phyloP scores from a whole-genome alignment of 495 filamentous ascomycete species.

The Penicillium dipodomyicola region DNA sequence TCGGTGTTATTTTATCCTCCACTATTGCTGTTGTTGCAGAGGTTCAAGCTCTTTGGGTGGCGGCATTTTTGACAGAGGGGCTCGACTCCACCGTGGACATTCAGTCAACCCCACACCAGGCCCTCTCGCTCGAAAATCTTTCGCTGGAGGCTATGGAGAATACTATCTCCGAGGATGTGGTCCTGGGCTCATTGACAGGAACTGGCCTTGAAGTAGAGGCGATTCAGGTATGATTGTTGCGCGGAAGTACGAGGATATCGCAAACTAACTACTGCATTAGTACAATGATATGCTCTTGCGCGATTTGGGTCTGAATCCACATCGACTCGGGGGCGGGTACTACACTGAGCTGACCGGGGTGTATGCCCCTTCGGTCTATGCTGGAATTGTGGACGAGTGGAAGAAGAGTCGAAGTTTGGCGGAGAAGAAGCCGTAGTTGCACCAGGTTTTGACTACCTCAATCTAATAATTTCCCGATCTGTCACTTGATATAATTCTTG shows the following conservation, averaged over 20 bases:
- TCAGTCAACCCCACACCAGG: background rate
- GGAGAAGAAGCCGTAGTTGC: background rate
- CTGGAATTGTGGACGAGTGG: slow-evolving; percentile 35
- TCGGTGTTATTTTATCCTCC: slow-evolving; percentile 56
- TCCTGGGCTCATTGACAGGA: slow-evolving; percentile 27
- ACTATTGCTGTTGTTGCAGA: slow-evolving; percentile 57
- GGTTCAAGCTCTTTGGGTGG: slow-evolving; percentile 66
- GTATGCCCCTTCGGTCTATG: slow-evolving; percentile 31
- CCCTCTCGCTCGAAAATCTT: slow-evolving; percentile 10
- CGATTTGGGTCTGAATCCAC: slow-evolving; percentile 32
- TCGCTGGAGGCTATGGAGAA: slow-evolving; percentile 15
- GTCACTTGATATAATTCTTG: too few relatives aligned
- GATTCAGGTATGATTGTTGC: slow-evolving; percentile 24
- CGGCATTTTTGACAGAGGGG: slow-evolving; percentile 49
- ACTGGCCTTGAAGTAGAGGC: slow-evolving; percentile 29
- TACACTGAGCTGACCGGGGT: slow-evolving; percentile 28
- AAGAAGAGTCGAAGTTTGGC: slow-evolving; percentile 7
- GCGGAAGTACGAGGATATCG: background rate
- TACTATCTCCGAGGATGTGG: slow-evolving; percentile 30
- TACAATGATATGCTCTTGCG: slow-evolving; percentile 35
- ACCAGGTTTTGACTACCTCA: background rate
- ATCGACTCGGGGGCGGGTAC: slow-evolving; percentile 26
- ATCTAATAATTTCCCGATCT: background rate
- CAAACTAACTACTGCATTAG: slow-evolving; percentile 8
- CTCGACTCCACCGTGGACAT: slow-evolving; percentile 13